Base-by-base conservation (phyloP, 2,329 filamentous ascomycete genomes). In the Corniculantispora saksenae region DNA sequence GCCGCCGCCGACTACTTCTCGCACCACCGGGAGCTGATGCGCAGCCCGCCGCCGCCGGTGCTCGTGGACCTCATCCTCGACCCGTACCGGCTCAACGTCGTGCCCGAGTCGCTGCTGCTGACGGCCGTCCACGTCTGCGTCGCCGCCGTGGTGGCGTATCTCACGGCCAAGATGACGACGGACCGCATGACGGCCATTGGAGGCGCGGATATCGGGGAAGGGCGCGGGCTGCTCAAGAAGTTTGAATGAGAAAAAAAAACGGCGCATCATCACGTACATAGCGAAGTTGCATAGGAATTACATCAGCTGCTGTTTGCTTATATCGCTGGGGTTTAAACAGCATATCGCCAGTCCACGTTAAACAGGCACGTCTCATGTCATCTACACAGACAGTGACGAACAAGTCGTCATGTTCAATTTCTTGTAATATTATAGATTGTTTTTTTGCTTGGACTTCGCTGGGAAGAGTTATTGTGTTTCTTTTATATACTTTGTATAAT, bases 1-100 rank as follows among this genome's bases (percentile, higher is more conserved):
- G 87, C 93, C 17, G 87, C 89, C 23, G 93, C 95, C 55, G 92
- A 96, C 72, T 99, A 94, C 80, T 96, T 91, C 77, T 91, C 91
- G 13, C 83, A 87, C 66, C 85, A 97, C 74, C 78, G 81, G 67
- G 84, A 84, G 1, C 84, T 97, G 72, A 98, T 98, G 94, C 78
- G 81, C 57, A 72, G 83, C 67, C 90, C 92, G 17, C 89, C 90
- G 3, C 89, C 89, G 2, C 86, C 88, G 0, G 93, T 98, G 4
- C 81, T 88, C 61, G 90, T 90, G 60, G 94, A 99, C 71, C 78
- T 89, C 76, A 91, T 97, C 71, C 86, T 99, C 27, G 95, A 98
- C 76, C 93, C 93, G 0, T 98, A 90, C 73, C 67, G 96, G 48
- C 79, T 89, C 72, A 95, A 96, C 79, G 73, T 93, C 19, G 83